Base-by-base conservation (phyloP, 345 rosid genomes). In the Nephelium lappaceum region DNA sequence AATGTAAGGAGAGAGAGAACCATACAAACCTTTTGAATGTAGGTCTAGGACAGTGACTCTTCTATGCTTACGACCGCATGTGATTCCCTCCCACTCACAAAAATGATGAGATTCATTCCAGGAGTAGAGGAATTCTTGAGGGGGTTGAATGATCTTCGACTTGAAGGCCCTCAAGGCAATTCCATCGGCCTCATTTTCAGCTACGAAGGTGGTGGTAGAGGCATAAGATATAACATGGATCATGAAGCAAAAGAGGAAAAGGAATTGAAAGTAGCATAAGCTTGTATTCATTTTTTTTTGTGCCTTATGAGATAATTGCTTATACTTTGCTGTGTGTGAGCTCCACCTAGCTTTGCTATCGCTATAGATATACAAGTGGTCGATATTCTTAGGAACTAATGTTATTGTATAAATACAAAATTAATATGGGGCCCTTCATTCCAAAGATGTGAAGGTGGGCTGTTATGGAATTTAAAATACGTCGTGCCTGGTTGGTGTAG, bases 41-140 rank as follows among this genome's bases (percentile, higher is more conserved):
- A 85, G 76, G 45, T 62, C 43, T 36, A 85, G 18, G 23, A 43
- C 3, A 11, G 78, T 60, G 25, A 85, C 82, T 72, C 86, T 78
- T 24, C 71, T 75, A 18, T 76, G 81, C 19, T 39, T 62, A 31
- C 23, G 69, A 43, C 82, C 61, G 69, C 86, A 85, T 12, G 72
- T 76, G 25, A 85, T 74, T 1, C 84, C 82, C 41, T 23, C 15
- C 88, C 85, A 85, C 0, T 76, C 1, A 49, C 88, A 85, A 1
- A 75, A 62, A 9, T 64, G 81, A 19, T 2, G 4, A 27, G 88
- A 77, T 38, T 78, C 27, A 38, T 82, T 85, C 85, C 84, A 85
- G 0, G 85, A 80, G 57, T 49, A 21, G 63, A 82, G 66, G 14
- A 66, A 58, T 2, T 16, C 68, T 65, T 55, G 63, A 11, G 76